A percentile compares a stretch with the other conserved stretches of the same genome.
Evolutionary conservation across 371 early-diverging fungal species (phyloP).

Genomic region (Syncephalastrum monosporum): DNA sequence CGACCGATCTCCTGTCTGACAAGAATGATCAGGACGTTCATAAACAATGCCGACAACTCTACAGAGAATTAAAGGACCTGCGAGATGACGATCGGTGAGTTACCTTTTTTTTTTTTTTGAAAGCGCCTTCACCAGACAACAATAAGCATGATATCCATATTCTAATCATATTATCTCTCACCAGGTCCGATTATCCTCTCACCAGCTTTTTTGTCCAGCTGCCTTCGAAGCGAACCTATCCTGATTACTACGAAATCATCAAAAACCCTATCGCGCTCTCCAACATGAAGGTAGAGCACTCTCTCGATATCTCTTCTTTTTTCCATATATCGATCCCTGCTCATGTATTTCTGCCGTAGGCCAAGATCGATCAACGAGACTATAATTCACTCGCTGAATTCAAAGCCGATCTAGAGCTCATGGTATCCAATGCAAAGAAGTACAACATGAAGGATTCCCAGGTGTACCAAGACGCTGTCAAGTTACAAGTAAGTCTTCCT

Average conservation of each 20-base stretch:
- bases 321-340: too few species aligned
- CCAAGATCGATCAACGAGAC: slow-evolving; percentile 42
- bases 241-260: slow-evolving; percentile 90
- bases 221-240: slow-evolving; percentile 77
- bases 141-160: too few species aligned
- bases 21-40: slow-evolving; percentile 6
- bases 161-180: too few species aligned
- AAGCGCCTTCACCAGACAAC: too few species aligned
- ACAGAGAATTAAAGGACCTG: slow-evolving; percentile 26
- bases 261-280: slow-evolving; percentile 81
- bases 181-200: slow-evolving; percentile 43
- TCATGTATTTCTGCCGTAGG: slow-evolving; percentile 12
- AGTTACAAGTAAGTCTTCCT: slow-evolving; percentile 47
- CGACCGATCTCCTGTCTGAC: neutral
- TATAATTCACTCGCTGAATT: slow-evolving; percentile 63
- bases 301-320: neutral
- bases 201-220: slow-evolving; percentile 72
- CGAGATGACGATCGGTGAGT: slow-evolving; percentile 44
- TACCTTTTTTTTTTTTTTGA: neutral
- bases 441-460: slow-evolving; percentile 80
- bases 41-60: slow-evolving; percentile 22
- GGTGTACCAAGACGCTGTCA: slow-evolving; percentile 73
- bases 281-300: slow-evolving; percentile 50
- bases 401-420: slow-evolving; percentile 64
- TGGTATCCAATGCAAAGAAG: slow-evolving; percentile 78